These are phyloP conservation scores for Neurospora pannonica DNA, from an alignment of 495 filamentous ascomycete species.

Conservation along the genomic window DNA sequence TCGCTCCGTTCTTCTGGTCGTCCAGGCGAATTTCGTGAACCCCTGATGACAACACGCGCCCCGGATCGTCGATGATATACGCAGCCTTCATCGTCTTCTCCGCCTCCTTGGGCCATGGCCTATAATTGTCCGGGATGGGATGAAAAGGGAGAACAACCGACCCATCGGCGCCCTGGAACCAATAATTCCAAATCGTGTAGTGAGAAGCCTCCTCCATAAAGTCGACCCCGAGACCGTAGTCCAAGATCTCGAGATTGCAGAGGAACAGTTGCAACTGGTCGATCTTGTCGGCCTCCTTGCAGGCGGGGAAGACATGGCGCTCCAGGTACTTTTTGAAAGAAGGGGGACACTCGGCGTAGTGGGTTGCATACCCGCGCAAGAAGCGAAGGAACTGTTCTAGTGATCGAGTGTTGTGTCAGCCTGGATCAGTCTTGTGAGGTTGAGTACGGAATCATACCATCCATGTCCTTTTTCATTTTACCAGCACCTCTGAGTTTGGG, in stretches of 20 bases:
- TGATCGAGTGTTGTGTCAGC: background rate
- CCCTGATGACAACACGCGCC: background rate
- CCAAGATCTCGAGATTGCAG: slow-evolving; percentile 1
- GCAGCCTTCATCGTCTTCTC: background rate
- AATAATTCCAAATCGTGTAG: slow-evolving; percentile 2
- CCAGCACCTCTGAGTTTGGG: background rate
- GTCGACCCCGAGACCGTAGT: background rate
- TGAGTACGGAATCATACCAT: background rate
- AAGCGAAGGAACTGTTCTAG: slow-evolving; percentile 2
- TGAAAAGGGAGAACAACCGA: background rate
- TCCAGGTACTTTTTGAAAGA: slow-evolving; percentile 5
- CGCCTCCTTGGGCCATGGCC: background rate
- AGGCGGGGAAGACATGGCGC: slow-evolving; percentile 1
- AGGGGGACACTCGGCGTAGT: slow-evolving; percentile 5
- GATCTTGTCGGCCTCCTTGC: background rate
- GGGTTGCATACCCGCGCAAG: slow-evolving; percentile 5
- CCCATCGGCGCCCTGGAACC: background rate
- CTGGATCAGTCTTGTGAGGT: background rate
- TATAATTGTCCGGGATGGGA: slow-evolving; percentile 1
- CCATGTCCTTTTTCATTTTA: background rate
- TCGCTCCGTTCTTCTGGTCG: background rate
- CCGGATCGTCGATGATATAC: background rate
- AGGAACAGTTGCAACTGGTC: background rate
- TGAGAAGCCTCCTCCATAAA: background rate
- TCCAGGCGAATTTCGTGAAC: background rate